Conservation (phyloP, 768 basidiomycete species). For the Floccularia luteovirens region DNA sequence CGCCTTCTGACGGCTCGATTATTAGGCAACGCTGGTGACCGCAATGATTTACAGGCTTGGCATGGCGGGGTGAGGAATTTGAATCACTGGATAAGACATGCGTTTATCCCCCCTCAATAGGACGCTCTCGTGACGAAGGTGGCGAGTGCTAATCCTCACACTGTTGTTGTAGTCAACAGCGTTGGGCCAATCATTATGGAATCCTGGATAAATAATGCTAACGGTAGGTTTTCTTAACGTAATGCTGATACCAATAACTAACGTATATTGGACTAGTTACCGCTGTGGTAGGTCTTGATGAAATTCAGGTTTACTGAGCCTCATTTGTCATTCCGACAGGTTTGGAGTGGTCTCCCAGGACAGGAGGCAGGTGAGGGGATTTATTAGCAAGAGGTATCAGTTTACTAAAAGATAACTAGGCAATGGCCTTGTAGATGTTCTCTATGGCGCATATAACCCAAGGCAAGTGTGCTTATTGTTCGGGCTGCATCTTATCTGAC, state of each 20-base stretch:
- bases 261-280: conserved; percentile 19
- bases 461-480: conserved; percentile 33
- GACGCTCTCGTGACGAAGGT: conserved; percentile 41
- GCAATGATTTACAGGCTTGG: conserved; percentile 44
- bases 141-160: conserved; percentile 47
- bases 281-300: conserved; percentile 22
- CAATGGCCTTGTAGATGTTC: conserved; percentile 47
- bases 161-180: conserved; percentile 60
- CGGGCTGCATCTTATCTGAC: too few relatives aligned
- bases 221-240: conserved; percentile 20
- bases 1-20: neutral
- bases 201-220: conserved; percentile 48
- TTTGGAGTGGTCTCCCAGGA: conserved; percentile 51
- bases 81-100: conserved; percentile 31
- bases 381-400: too few relatives aligned
- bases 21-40: conserved; percentile 45
- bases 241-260: neutral
- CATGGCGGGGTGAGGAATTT: conserved; percentile 32
- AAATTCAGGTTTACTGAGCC: neutral
- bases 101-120: conserved; percentile 11
- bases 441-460: conserved; percentile 56
- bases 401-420: too few relatives aligned
- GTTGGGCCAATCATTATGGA: conserved; percentile 56
- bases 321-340: conserved; percentile 14
- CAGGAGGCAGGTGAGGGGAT: conserved; percentile 46